Base-by-base conservation (phyloP, 176 grass and related monocot species). In the Poa annua region DNA sequence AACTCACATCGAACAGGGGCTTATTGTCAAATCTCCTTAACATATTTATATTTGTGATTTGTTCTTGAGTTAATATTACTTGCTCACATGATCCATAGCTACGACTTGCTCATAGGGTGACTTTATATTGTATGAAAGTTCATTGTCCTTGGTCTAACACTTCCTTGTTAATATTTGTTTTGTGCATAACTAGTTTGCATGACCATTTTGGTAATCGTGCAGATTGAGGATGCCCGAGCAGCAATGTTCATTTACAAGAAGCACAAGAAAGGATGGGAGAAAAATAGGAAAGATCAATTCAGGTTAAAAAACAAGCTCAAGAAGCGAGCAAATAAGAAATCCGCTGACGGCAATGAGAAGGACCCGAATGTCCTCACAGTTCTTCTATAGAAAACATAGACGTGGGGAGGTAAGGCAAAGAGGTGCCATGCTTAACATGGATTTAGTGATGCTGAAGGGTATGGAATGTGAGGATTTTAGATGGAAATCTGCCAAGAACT, bases 241-340 rank as follows among this genome's bases (percentile, higher is more conserved):
- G 93, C 93, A 24, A 96, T 99, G 93, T 93, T 90, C 76, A 92
- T 99, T 74, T 96, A 98, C 62, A 95, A 79, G 33, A 96, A 92
- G 81, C 77, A 96, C 80, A 95, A 95, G 86, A 96, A 95, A 80
- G 85, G 13, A 75, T 93, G 92, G 91, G 96, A 93, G 77, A 98
- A 93, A 57, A 92, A 56, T 81, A 69, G 84, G 57, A 96, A 93
- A 76, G 80, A 83, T 22, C 89, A 83, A 79, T 83, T 90, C 51
- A 88, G 87, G 81, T 88, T 87, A 7, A 96, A 90, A 75, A 80
- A 86, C 26, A 93, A 90, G 69, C 38, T 81, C 11, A 89, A 85
- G 54, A 93, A 91, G 50, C 38, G 76, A 81, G 84, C 59, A 12
- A 90, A 86, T 76, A 90, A 86, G 80, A 89, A 82, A 86, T 33